A percentile compares a stretch with the other conserved stretches of the same genome.
phyloP scores from a whole-genome alignment of 163 green algal species.

The Scenedesmus sp. region DNA sequence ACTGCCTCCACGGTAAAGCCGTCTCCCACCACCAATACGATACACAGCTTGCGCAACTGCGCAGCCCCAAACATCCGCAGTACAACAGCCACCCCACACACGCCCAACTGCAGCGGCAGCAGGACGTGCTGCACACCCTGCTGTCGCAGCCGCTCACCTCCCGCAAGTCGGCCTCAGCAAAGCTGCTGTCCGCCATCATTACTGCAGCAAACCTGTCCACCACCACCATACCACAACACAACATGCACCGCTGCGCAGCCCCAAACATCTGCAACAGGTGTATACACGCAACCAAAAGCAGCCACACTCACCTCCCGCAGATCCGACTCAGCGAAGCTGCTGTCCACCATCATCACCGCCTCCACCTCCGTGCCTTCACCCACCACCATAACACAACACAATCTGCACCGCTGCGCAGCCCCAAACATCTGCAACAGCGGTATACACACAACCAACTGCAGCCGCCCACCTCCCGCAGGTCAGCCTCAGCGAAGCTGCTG shows the following conservation, averaged over 20 bases:
- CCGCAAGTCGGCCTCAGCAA: conserved; percentile 53
- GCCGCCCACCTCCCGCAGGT: background rate
- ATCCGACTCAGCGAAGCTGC: conserved; percentile 67
- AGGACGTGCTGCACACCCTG: background rate
- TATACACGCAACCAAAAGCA: background rate
- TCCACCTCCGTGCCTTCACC: conserved; percentile 68
- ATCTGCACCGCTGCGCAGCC: background rate
- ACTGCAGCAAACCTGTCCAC: conserved; percentile 68
- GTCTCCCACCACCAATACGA: background rate
- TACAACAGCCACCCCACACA: no score
- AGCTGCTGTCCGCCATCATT: conserved; percentile 73
- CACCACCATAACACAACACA: background rate
- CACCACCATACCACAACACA: background rate
- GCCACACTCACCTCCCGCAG: background rate
- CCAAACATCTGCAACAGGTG: background rate
- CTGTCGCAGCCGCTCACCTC: background rate
- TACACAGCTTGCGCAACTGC: background rate
- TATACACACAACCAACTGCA: background rate
- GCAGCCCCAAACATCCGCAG: no score
- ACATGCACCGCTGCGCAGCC: background rate
- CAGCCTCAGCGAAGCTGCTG: conserved; percentile 65
- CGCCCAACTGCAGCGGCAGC: background rate
- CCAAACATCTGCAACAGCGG: background rate
- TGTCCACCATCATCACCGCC: conserved; percentile 73
- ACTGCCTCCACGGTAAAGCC: conserved; percentile 71